These are phyloP conservation scores for Nemania abortiva DNA, from an alignment of 2,329 filamentous ascomycete genomes.

Conservation along the genomic window DNA sequence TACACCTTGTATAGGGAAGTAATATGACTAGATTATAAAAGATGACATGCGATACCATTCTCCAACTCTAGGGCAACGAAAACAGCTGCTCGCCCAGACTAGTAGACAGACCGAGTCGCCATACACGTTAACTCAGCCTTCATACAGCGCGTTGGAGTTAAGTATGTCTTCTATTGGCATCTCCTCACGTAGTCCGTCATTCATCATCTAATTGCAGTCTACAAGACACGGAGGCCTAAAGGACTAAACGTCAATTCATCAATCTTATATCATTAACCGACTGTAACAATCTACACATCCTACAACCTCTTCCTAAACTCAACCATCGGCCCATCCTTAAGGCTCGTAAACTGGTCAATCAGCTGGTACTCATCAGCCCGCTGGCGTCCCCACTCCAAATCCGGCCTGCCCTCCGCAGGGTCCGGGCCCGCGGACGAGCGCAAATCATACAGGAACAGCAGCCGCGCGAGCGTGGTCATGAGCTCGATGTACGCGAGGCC, in stretches of 20 bases:
- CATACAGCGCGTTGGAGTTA: too few relatives aligned
- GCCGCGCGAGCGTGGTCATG: slow-evolving; percentile 70
- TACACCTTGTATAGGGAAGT: too few relatives aligned
- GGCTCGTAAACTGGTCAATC: slow-evolving; percentile 78
- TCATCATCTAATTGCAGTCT: not conserved
- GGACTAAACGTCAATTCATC: not conserved
- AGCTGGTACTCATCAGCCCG: slow-evolving; percentile 74
- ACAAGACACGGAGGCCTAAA: not conserved
- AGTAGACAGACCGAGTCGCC: too few relatives aligned
- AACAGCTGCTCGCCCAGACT: too few relatives aligned
- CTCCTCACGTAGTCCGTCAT: not conserved
- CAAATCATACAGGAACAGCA: slow-evolving; percentile 72
- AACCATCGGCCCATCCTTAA: slow-evolving; percentile 77
- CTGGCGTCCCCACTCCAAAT: slow-evolving; percentile 66
- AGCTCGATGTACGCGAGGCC: slow-evolving; percentile 76
- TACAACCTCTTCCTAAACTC: slow-evolving; percentile 63
- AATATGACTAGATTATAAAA: too few relatives aligned
- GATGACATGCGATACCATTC: too few relatives aligned
- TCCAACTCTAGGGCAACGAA: too few relatives aligned
- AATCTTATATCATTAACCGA: not conserved
- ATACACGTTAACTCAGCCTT: too few relatives aligned
- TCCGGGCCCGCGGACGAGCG: slow-evolving; percentile 63
- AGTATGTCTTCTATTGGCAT: too few relatives aligned
- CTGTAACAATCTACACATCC: not conserved
- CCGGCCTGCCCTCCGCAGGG: slow-evolving; percentile 64